These are phyloP conservation scores for Dendrostoma leiphaemia DNA, from an alignment of 2,329 filamentous ascomycete species.

Conservation along the genomic window DNA sequence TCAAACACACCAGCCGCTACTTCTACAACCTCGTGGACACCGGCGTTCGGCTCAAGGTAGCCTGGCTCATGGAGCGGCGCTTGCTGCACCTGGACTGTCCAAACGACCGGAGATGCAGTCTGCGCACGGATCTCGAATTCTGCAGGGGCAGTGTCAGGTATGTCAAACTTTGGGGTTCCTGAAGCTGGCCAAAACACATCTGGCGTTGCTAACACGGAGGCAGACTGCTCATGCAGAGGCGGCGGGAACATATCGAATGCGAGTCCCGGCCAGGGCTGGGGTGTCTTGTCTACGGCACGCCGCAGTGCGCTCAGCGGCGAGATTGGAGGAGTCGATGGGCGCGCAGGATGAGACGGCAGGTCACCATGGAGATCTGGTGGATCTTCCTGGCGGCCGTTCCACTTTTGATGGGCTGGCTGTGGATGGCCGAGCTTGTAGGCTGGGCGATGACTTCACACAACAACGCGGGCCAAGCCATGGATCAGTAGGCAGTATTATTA, in stretches of 20 bases:
- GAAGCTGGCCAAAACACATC: neutral
- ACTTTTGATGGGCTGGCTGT: conserved; percentile 37
- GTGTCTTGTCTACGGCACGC: conserved; percentile 53
- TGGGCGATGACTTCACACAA: conserved; percentile 11
- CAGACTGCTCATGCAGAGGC: conserved; percentile 57
- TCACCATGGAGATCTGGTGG: conserved; percentile 50
- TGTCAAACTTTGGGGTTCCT: conserved; percentile 27
- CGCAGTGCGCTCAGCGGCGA: conserved; percentile 42
- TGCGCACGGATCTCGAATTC: conserved; percentile 59
- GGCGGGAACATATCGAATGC: conserved; percentile 60
- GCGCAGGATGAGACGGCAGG: conserved; percentile 41
- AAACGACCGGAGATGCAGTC: conserved; percentile 53
- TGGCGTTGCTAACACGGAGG: neutral
- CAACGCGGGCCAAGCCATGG: too few relatives aligned
- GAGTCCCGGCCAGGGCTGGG: conserved; percentile 55
- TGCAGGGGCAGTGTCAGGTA: conserved; percentile 59
- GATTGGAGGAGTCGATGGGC: conserved; percentile 43
- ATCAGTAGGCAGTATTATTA: too few relatives aligned
- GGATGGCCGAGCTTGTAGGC: conserved; percentile 26
- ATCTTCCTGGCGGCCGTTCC: conserved; percentile 42
- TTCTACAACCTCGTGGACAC: conserved; percentile 66
- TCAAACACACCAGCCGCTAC: conserved; percentile 65
- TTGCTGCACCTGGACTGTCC: conserved; percentile 65
- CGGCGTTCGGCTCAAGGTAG: conserved; percentile 62
- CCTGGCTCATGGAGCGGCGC: conserved; percentile 66